Conservation (phyloP, 2,329 filamentous ascomycete genomes). For the Cladosporium cucumerinum region DNA sequence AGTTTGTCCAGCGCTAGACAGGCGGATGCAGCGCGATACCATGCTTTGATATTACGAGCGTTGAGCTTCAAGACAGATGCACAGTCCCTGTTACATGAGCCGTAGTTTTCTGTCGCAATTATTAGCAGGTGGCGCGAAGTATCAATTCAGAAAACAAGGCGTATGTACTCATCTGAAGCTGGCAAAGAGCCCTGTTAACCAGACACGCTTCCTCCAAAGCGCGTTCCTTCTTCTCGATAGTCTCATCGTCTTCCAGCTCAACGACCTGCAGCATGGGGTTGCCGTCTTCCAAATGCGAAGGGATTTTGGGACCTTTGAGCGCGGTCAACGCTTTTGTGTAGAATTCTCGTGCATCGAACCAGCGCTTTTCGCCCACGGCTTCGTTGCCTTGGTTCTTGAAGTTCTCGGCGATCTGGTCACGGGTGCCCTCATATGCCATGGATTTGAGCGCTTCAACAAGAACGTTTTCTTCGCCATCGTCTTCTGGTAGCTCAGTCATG, state of each 20-base stretch:
- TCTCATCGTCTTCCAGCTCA: slow-evolving; percentile 57
- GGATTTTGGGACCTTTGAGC: slow-evolving; percentile 56
- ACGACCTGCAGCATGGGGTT: slow-evolving; percentile 47
- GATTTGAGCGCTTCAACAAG: slow-evolving; percentile 84
- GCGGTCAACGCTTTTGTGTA: slow-evolving; percentile 83
- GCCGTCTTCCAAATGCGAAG: slow-evolving; percentile 36
- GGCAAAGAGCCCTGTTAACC: slow-evolving; percentile 84
- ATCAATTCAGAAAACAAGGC: slow-evolving; percentile 19
- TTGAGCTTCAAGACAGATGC: slow-evolving; percentile 76
- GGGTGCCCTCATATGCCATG: slow-evolving; percentile 87
- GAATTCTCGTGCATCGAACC: slow-evolving; percentile 82
- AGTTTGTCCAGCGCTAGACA: slow-evolving; percentile 76
- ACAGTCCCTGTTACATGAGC: slow-evolving; percentile 81
- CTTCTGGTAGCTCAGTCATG: slow-evolving; percentile 81
- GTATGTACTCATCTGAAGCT: slow-evolving; percentile 69
- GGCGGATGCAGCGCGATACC: slow-evolving; percentile 78
- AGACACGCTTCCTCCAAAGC: slow-evolving; percentile 71
- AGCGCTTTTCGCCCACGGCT: slow-evolving; percentile 68
- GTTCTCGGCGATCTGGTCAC: slow-evolving; percentile 73
- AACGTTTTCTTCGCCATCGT: slow-evolving; percentile 66
- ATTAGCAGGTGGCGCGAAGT: slow-evolving; percentile 21
- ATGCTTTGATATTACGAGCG: slow-evolving; percentile 79
- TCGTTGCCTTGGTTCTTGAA: slow-evolving; percentile 95
- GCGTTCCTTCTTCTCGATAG: slow-evolving; percentile 59
- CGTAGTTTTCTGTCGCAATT: slow-evolving; percentile 66